phyloP scores from a whole-genome alignment of 2,329 filamentous ascomycete genomes.

The Xylaria sp. region DNA sequence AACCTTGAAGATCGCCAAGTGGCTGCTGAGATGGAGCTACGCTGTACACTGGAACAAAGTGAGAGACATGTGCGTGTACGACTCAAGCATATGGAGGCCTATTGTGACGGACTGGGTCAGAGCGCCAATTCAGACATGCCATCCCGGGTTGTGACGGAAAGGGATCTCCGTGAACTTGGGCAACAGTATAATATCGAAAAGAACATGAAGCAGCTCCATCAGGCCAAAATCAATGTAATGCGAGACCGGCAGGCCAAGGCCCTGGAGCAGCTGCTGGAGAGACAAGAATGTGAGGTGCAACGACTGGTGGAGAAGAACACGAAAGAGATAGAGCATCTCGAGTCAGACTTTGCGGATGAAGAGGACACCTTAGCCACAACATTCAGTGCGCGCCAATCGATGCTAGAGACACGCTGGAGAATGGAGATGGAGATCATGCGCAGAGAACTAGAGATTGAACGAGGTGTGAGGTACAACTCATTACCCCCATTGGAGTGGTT shows the following conservation, averaged over 20 bases:
- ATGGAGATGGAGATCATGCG: constrained; percentile 64
- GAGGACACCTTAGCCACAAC: constrained; percentile 59
- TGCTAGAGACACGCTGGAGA: constrained; percentile 62
- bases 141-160: constrained; percentile 66
- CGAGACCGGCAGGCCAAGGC: constrained; percentile 71
- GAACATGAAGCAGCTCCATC: constrained; percentile 68
- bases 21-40: constrained; percentile 70
- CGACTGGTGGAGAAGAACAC: constrained; percentile 58
- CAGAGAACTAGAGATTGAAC: constrained; percentile 61
- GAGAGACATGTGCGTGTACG: constrained; percentile 67
- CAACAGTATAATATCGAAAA: constrained; percentile 71
- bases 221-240: constrained; percentile 72
- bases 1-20: constrained; percentile 72
- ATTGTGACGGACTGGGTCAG: constrained; percentile 66
- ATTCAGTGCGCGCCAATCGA: constrained; percentile 59
- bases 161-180: constrained; percentile 67
- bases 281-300: constrained; percentile 64
- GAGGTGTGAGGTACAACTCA: constrained; percentile 57
- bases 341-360: constrained; percentile 60
- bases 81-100: constrained; percentile 74
- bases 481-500: constrained; percentile 57
- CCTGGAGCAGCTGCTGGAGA: constrained; percentile 67
- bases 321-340: constrained; percentile 61
- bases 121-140: constrained; percentile 56
- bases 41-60: constrained; percentile 64